These are phyloP conservation scores for Hyaloperonospora brassicae DNA, from an alignment of 352 stramenopile genomes.

Conservation along the genomic window DNA sequence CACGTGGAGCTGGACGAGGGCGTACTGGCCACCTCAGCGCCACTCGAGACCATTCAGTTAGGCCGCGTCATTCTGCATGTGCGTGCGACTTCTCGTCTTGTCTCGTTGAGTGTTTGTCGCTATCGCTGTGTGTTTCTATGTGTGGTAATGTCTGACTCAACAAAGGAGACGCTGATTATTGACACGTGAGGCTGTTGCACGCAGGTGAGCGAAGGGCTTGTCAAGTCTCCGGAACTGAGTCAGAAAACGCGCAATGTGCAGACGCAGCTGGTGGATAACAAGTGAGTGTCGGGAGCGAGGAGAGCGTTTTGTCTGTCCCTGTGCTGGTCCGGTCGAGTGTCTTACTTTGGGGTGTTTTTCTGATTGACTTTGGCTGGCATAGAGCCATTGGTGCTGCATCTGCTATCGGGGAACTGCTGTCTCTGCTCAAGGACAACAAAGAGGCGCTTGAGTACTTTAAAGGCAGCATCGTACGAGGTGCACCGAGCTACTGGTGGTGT, in stretches of 20 bases:
- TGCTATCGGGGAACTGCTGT: constrained; percentile 37
- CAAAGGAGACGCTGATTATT: neutral
- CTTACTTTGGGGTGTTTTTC: neutral
- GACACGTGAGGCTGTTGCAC: neutral
- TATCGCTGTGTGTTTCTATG: neutral
- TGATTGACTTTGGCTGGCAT: constrained; percentile 1
- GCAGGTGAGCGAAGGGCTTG: constrained; percentile 43
- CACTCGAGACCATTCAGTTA: constrained; percentile 36
- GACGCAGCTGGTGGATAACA: constrained; percentile 40
- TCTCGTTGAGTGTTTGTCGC: too few relatives aligned
- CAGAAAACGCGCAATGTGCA: constrained; percentile 40
- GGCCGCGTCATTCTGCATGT: constrained; percentile 46
- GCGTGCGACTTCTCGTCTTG: neutral
- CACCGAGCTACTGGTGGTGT: constrained; percentile 1
- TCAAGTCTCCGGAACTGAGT: constrained; percentile 27
- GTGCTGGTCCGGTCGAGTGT: neutral
- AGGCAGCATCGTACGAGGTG: constrained; percentile 46
- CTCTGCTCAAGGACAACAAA: constrained; percentile 35
- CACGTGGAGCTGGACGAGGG: constrained; percentile 62
- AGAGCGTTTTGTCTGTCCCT: neutral
- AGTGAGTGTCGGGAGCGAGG: constrained; percentile 27
- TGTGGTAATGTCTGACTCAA: neutral
- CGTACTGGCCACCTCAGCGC: constrained; percentile 54
- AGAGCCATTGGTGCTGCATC: constrained; percentile 41
- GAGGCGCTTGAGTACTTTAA: constrained; percentile 60